These are phyloP conservation scores for Pseudohalonectria lignicola DNA, from an alignment of 2,329 filamentous ascomycete species.

Conservation along the genomic window DNA sequence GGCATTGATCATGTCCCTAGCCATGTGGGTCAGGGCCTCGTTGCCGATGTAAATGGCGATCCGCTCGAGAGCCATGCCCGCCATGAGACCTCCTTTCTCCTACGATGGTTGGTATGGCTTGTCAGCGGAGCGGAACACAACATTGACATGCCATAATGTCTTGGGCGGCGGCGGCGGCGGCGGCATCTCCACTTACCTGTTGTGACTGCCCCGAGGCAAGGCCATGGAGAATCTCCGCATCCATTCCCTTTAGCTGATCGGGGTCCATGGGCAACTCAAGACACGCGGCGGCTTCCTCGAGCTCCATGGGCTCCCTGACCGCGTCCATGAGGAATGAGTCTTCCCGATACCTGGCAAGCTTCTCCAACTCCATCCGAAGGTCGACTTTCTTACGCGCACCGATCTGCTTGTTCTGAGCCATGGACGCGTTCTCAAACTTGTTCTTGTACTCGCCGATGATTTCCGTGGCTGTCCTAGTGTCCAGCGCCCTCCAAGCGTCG, in stretches of 20 bases:
- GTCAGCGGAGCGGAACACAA: no score
- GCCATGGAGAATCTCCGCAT: background rate
- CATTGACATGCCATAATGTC: no score
- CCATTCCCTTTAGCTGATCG: constrained; percentile 1
- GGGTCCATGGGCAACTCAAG: constrained; percentile 9
- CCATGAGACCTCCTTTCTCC: constrained; percentile 1
- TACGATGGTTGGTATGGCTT: no score
- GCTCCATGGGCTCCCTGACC: constrained; percentile 7
- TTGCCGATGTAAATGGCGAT: background rate
- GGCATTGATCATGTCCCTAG: background rate
- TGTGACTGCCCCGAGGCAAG: constrained; percentile 1
- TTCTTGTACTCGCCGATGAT: constrained; percentile 3
- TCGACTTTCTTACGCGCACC: constrained; percentile 8
- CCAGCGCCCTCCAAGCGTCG: background rate
- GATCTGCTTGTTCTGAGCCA: constrained; percentile 2
- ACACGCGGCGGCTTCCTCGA: constrained; percentile 29
- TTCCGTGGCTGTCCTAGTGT: background rate
- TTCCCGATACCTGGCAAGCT: background rate
- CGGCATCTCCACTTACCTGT: constrained; percentile 4
- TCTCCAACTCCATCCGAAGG: constrained; percentile 10
- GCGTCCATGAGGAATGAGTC: constrained; percentile 5
- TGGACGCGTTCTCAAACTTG: constrained; percentile 3
- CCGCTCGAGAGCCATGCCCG: constrained; percentile 2
- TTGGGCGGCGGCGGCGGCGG: no score
- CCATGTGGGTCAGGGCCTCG: constrained; percentile 1